Conservation (phyloP, 2,329 filamentous ascomycete genomes). For the Elsinoe australis region DNA sequence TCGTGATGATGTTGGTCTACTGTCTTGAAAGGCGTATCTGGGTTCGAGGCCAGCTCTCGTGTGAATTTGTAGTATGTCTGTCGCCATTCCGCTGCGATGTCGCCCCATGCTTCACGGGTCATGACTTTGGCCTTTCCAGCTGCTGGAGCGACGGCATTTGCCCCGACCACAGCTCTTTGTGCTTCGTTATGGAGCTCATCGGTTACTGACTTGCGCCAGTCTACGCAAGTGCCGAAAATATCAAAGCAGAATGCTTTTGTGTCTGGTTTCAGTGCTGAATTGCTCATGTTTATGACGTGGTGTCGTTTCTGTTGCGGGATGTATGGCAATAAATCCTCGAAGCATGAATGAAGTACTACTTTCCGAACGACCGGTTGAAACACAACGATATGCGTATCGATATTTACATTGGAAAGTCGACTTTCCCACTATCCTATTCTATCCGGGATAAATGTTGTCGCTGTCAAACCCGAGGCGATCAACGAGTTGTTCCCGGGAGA, state of each 20-base stretch:
- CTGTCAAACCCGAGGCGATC: slow-evolving; percentile 9
- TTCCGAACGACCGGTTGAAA: not conserved
- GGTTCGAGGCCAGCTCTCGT: slow-evolving; percentile 41
- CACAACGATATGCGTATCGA: not conserved
- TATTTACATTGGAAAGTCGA: not conserved
- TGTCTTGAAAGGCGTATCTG: slow-evolving; percentile 50
- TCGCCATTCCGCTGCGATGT: slow-evolving; percentile 65
- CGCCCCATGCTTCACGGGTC: slow-evolving; percentile 51
- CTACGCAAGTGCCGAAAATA: slow-evolving; percentile 71
- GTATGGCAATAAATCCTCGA: not conserved
- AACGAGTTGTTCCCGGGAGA: slow-evolving; percentile 17
- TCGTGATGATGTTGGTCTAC: slow-evolving; percentile 65
- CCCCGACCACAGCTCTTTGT: slow-evolving; percentile 39
- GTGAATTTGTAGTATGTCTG: slow-evolving; percentile 48
- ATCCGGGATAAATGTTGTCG: not conserved
- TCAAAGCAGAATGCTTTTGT: slow-evolving; percentile 57
- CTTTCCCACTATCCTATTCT: not conserved
- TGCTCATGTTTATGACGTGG: slow-evolving; percentile 2
- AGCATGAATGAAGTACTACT: not conserved
- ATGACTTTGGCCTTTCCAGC: slow-evolving; percentile 45
- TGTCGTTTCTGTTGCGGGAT: not conserved
- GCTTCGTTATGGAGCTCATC: slow-evolving; percentile 50
- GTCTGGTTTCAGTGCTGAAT: slow-evolving; percentile 1
- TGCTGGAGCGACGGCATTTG: slow-evolving; percentile 39
- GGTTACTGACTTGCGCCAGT: slow-evolving; percentile 65